Base-by-base conservation (phyloP, 1,284 basidiomycete genomes). In the Malassezia restricta region DNA sequence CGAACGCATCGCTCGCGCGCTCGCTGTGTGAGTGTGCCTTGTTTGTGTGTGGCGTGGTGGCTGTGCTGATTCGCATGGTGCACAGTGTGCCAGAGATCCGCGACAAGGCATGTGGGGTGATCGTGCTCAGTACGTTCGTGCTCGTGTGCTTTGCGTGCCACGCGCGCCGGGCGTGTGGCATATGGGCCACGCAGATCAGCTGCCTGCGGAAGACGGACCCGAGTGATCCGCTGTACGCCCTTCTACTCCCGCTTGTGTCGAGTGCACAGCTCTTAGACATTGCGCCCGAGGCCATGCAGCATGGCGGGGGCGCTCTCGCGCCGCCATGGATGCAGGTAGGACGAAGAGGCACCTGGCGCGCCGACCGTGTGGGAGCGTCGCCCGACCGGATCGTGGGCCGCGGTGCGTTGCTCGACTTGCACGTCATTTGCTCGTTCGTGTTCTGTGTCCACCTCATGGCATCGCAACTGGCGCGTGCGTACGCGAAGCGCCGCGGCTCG, bases 131-230 rank as follows among this genome's bases (percentile, higher is more conserved):
- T 8, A 14, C 29, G n/a, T 30, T 50, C 11, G 17, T 39, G 3
- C 24, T 50, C 6, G 24, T 44, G 15, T 55, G 53, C 43, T 50
- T 49, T n/a, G 7, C 30, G 6, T 24, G 30, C 32, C 48, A 55
- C 20, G 12, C 35, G 28, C 28, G 27, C 9, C 28, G 20, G 1
- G 20, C 53, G 27, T 50, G 43, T 31, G 50, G 43, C 8, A 35
- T 55, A 8, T 49, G 47, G 47, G 47, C 48, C 14, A 55, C 53
- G 8, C 53, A 40, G n/a, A 43, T 45, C n/a, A 15, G 30, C 12
- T 50, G 38, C 38, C 35, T 55, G 29, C 53, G 53, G 14, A 43
- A 43, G 12, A 33, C 47, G 1, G 53, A 50, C 17, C n/a, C 44
- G 20, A 20, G 35, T 11, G 50, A 52, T 28, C 35, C 43, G n/a